phyloP scores from a whole-genome alignment of 2,329 filamentous ascomycete species.

The Xylariales sp. region DNA sequence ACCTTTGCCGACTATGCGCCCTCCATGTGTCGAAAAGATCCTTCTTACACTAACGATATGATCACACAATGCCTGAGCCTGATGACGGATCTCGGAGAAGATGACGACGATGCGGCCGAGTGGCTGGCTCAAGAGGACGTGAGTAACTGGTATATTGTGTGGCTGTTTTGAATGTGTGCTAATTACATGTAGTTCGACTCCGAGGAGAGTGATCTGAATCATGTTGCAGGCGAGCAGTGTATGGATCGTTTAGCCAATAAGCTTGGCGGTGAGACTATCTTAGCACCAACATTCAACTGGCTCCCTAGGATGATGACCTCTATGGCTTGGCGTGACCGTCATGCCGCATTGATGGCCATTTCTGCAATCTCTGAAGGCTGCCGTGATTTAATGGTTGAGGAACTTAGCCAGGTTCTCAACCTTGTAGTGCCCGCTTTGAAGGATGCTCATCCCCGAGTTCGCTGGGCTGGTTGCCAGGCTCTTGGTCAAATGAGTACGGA shows the following conservation, averaged over 20 bases:
- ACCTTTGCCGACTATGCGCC: slow-evolving; percentile 96
- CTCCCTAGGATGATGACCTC: slow-evolving; percentile 97
- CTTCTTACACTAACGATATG: slow-evolving; percentile 92
- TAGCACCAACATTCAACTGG: slow-evolving; percentile 94
- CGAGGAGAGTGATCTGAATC: slow-evolving; percentile 94
- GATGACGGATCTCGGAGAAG: slow-evolving; percentile 94
- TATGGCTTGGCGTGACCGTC: slow-evolving; percentile 87
- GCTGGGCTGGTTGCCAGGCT: slow-evolving; percentile 96
- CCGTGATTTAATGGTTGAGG: slow-evolving; percentile 89
- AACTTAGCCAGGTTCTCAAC: slow-evolving; percentile 89
- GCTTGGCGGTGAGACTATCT: slow-evolving; percentile 86
- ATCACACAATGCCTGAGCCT: slow-evolving; percentile 96
- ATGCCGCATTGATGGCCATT: slow-evolving; percentile 97
- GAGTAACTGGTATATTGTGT: slow-evolving; percentile 25
- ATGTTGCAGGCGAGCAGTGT: slow-evolving; percentile 95
- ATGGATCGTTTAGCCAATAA: slow-evolving; percentile 98
- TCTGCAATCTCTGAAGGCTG: slow-evolving; percentile 98
- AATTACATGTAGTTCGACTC: slow-evolving; percentile 65
- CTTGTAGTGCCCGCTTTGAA: slow-evolving; percentile 89
- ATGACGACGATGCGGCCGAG: slow-evolving; percentile 91
- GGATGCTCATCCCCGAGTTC: slow-evolving; percentile 87
- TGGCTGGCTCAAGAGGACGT: slow-evolving; percentile 93
- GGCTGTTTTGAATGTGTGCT: slow-evolving; percentile 11
- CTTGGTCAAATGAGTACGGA: slow-evolving; percentile 99
- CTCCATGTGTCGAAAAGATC: slow-evolving; percentile 90